These are phyloP conservation scores for Miscanthus lutarioriparius DNA, from an alignment of 176 grass and related monocot genomes.

Conservation along the genomic window DNA sequence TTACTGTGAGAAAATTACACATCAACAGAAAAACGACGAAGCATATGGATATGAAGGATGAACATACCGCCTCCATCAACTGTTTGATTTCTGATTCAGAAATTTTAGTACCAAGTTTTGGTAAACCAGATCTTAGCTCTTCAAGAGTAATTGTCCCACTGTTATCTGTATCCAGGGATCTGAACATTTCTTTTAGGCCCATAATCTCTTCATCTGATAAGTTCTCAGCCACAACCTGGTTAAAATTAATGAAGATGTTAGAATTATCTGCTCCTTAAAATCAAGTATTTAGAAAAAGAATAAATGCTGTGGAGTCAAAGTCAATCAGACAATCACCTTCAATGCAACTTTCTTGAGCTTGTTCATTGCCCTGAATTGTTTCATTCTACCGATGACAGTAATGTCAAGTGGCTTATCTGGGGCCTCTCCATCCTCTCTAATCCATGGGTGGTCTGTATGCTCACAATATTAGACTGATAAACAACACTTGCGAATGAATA, in stretches of 20 bases:
- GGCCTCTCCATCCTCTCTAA: slow-evolving; percentile 97
- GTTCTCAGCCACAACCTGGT: slow-evolving; percentile 85
- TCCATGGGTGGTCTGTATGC: slow-evolving; percentile 86
- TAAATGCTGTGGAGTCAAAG: slow-evolving; percentile 31
- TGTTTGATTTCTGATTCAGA: slow-evolving; percentile 94
- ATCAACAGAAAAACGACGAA: slow-evolving; percentile 21
- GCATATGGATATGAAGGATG: background rate
- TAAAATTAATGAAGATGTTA: slow-evolving; percentile 25
- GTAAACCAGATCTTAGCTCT: slow-evolving; percentile 96
- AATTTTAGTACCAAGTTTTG: slow-evolving; percentile 97
- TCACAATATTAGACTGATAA: slow-evolving; percentile 47
- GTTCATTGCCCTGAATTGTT: slow-evolving; percentile 99
- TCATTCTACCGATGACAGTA: slow-evolving; percentile 95
- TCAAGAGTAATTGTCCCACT: slow-evolving; percentile 95
- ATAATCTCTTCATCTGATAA: slow-evolving; percentile 97
- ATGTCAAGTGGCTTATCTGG: slow-evolving; percentile 97
- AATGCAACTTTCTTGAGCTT: slow-evolving; percentile 99
- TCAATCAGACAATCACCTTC: slow-evolving; percentile 58
- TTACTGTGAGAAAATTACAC: background rate
- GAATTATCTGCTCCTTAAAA: slow-evolving; percentile 15
- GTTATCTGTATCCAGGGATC: slow-evolving; percentile 94
- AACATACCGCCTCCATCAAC: slow-evolving; percentile 95
- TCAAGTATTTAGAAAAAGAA: background rate
- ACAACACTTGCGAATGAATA: slow-evolving; percentile 24
- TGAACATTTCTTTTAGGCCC: slow-evolving; percentile 99